Evolutionary conservation across 345 rosid species (phyloP), one percentile per base, ranked within the genome.

Genomic region (Pugionium dolabratum): DNA sequence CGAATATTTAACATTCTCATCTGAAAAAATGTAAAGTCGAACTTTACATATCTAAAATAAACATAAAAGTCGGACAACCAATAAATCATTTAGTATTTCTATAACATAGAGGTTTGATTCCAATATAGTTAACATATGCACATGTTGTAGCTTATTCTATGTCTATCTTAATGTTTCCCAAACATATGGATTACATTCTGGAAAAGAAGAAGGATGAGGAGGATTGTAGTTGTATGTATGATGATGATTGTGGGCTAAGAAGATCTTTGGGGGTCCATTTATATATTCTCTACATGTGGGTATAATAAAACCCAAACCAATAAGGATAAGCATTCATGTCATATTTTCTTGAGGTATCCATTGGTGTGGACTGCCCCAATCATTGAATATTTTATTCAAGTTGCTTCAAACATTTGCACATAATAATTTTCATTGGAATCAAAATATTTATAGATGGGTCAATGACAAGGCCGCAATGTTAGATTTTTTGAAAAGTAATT

Each of bases 401-500:
- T 45, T 42, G 50, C 31, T 5, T 64, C 47, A 50, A 56, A 41
- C 9, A 34, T 65, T 64, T 72, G 49, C 30, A 9, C 60, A 50
- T 34, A 57, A 30, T 72, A 55, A 37, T 7, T 62, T 42, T 10
- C 53, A 64, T 40, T 39, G 34, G 59, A 58, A 72, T 58, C 76
- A 57, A 64, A 64, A 58, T 65, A 43, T 36, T 33, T 46, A 7
- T 49, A 60, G 66, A 72, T 72, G 76, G 47, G 60, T 72, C 76
- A 72, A 72, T 72, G 66, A 72, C 57, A 44, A 34, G 70, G 60
- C 76, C 70, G 54, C 64, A 72, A 57, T 56, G 54, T 72, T 73
- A 73, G 72, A 66, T 59, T 51, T 66, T 29, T 39, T 35, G 18
- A 59, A 33, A 7, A 7, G 70, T 57, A 57, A 57, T 56, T 41